These are phyloP conservation scores for Trichoderma endophyticum DNA, from an alignment of 2,329 filamentous ascomycete species.

Conservation along the genomic window DNA sequence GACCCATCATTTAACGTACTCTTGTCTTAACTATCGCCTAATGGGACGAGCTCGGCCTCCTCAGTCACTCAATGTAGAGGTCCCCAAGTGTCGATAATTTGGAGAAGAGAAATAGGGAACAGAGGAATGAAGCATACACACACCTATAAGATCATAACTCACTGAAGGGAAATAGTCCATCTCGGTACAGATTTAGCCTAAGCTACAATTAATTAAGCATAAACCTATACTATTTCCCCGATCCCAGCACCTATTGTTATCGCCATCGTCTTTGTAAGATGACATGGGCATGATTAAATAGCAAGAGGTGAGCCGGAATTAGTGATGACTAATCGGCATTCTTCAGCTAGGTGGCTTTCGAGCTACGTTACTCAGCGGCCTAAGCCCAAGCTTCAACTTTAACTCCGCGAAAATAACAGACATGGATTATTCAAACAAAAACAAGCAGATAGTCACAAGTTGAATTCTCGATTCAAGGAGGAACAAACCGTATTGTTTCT, in stretches of 20 bases:
- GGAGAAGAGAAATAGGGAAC: background rate
- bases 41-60: background rate
- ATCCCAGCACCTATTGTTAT: background rate
- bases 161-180: background rate
- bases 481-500: too few relatives aligned
- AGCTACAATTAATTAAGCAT: background rate
- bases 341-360: background rate
- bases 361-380: background rate
- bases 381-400: background rate
- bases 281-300: background rate
- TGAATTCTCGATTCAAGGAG: background rate
- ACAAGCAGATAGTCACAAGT: background rate
- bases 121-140: background rate
- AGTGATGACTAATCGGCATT: conserved; percentile 3
- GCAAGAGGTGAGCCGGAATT: background rate
- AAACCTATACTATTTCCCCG: background rate
- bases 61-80: too few relatives aligned
- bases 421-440: background rate
- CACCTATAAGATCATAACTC: background rate
- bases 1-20: background rate
- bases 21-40: background rate
- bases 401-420: background rate
- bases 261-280: background rate
- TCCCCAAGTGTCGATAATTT: background rate
- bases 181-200: background rate